Evolutionary conservation across 352 stramenopile species (phyloP).

Genomic region (Pythium aquatile): DNA sequence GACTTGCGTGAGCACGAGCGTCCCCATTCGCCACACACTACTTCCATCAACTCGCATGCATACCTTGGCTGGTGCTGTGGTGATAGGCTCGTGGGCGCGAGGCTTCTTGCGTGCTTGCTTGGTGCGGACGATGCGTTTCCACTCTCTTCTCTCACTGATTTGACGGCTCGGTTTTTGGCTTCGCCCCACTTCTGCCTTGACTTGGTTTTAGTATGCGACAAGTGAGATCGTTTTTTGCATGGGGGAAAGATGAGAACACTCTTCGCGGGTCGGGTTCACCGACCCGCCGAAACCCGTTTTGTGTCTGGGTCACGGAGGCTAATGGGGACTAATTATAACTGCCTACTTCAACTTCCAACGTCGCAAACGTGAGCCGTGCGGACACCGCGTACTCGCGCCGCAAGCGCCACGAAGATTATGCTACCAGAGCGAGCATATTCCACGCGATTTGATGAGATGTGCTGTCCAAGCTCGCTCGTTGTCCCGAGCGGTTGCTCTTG

Average conservation of each 20-base stretch:
- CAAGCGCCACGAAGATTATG: not conserved
- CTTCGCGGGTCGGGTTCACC: not conserved
- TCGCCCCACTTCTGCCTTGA: not conserved
- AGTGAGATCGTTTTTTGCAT: conserved; percentile 14
- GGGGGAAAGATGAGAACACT: not conserved
- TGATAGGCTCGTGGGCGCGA: not conserved
- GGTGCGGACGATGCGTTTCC: not conserved
- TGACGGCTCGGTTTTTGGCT: conserved; percentile 20
- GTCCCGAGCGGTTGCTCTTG: too few relatives aligned
- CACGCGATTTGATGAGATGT: too few relatives aligned
- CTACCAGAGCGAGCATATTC: too few relatives aligned
- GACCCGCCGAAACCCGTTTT: not conserved
- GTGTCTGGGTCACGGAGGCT: not conserved
- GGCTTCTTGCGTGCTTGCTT: not conserved
- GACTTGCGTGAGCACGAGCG: not conserved
- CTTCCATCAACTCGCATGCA: not conserved
- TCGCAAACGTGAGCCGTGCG: not conserved
- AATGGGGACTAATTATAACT: conserved; percentile 1
- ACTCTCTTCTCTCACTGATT: conserved; percentile 16
- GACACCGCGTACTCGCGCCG: not conserved
- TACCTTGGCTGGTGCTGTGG: conserved; percentile 1
- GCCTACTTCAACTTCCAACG: not conserved
- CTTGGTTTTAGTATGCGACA: conserved; percentile 23
- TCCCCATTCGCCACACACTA: not conserved
- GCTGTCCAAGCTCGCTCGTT: too few relatives aligned